Base-by-base conservation (phyloP, 1,139 yeast genomes). In the Zygotorulaspora mrakii region DNA sequence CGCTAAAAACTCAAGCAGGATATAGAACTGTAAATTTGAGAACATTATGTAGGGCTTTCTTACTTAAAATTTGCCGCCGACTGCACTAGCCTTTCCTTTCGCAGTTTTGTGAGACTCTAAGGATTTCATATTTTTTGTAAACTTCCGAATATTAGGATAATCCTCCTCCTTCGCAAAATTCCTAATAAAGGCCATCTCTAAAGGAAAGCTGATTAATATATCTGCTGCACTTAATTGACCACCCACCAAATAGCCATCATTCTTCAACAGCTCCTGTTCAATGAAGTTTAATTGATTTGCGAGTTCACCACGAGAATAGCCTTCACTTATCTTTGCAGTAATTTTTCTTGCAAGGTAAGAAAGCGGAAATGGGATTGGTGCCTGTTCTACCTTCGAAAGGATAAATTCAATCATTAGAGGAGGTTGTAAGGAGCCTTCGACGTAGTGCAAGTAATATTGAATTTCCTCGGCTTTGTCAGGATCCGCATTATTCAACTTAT, bases 151-250 rank as follows among this genome's bases (percentile, higher is more conserved):
- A 28, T 37, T 37, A 11, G 57, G 57, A 37, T 52, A 54, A 4
- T 48, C 45, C 26, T 45, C 47, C 7, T 37, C 20, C 26, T 34
- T 27, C 6, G 47, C 49, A 38, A 48, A 46, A 4, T 42, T 35
- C 11, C 53, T 47, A 6, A 21, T 9, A 24, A 50, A 45, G 10
- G 56, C 55, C 42, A 43, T 42, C 14, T 45, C 35, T 22, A 58
- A 14, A 2, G 79, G 78, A 59, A 69, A 74, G 18, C 70, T 66
- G 43, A 74, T 55, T 16, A 77, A 69, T 33, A 79, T 68, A 54
- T 79, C 86, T 2, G 85, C 85, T 1, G 70, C 83, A 5, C 80
- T 69, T 42, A 79, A 63, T 44, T 67, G 67, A 38, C 75, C 70
- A 3, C 79, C 81, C 9, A 76, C 80, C 52, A 78, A 73, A 57